Base-by-base conservation (phyloP, 1,139 yeast species). In the Schwanniomyces etchellsii region DNA sequence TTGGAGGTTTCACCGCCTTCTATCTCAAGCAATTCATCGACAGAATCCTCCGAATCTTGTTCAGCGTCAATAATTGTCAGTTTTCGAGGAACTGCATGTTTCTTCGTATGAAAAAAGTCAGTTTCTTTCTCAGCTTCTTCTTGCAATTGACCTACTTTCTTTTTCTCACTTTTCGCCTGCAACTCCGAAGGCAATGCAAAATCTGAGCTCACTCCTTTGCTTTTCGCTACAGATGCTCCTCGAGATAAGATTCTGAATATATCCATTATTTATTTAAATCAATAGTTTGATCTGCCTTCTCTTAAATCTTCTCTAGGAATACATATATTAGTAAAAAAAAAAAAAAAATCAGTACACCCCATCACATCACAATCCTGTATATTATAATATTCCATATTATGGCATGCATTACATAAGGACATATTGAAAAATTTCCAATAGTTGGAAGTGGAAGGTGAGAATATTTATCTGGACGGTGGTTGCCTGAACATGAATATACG, bases 231-330 rank as follows among this genome's bases (percentile, higher is more conserved):
- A 14, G 78, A 69, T 0, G 96, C 95, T 14, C 97, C 97, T 50
- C 96, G 67, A 1, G 88, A 70, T 30, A 91, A 69, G 3, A 91
- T 78, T 46, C 86, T 70, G 53, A 91, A 89, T 41, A 89, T 81
- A 61, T 91, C 98, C 98, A 91, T 89, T 13, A 15, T 42, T 23
- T 15, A n/a, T 11, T 27, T 20, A 20, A n/a, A 3, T n/a, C n/a
- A n/a, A n/a, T n/a, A n/a, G n/a, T 5, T 18, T 18, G 17, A 20
- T 27, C 14, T 18, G 10, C n/a, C 7, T n/a, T 18, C 21, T 18
- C n/a, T n/a, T n/a, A n/a, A n/a, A n/a, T n/a, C n/a, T n/a, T n/a
- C n/a, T n/a, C n/a, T n/a, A n/a, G n/a, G n/a, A n/a, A n/a, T n/a
- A n/a, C n/a, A n/a, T n/a, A n/a, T n/a, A n/a, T n/a, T n/a, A n/a